Percentiles rank a stretch among this genome's conserved stretches.
Conservation (phyloP, 2,329 filamentous ascomycete species). For the Aureobasidium sp. region DNA sequence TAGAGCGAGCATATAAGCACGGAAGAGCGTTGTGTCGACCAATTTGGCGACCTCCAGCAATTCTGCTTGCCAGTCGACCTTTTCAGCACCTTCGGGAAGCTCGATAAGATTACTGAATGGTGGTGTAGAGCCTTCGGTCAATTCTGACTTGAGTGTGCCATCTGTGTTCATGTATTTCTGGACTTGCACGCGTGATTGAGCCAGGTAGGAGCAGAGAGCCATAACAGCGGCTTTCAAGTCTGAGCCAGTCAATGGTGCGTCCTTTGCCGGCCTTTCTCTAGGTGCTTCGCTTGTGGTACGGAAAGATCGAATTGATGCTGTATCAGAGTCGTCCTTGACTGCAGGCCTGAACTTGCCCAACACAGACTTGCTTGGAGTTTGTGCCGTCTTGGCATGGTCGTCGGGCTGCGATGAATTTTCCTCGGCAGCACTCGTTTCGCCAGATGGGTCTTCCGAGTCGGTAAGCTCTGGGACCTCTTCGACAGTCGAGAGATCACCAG, state of each 20-base stretch:
- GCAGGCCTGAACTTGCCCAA: constrained; percentile 41
- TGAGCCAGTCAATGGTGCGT: constrained; percentile 63
- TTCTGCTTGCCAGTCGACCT: constrained; percentile 59
- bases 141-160: constrained; percentile 46
- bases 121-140: constrained; percentile 28
- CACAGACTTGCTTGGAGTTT: constrained; percentile 34
- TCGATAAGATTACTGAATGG: constrained; percentile 39
- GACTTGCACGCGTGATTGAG: constrained; percentile 66
- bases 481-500: constrained; percentile 67
- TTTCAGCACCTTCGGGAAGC: constrained; percentile 27
- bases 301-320: constrained; percentile 54
- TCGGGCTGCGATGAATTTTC: constrained; percentile 23
- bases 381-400: constrained; percentile 23
- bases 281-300: constrained; percentile 51
- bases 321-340: constrained; percentile 42
- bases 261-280: constrained; percentile 42
- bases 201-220: constrained; percentile 80
- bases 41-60: constrained; percentile 71
- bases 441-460: constrained; percentile 39
- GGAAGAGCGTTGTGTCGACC: constrained; percentile 90
- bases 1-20: constrained; percentile 87
- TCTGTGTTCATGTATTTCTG: constrained; percentile 55
- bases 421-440: constrained; percentile 31
- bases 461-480: constrained; percentile 42
- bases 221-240: constrained; percentile 75